A percentile compares a stretch with the other conserved stretches of the same genome.
Conservation (phyloP, 495 filamentous ascomycete genomes). For the Paragyromitra xinjiangensis region DNA sequence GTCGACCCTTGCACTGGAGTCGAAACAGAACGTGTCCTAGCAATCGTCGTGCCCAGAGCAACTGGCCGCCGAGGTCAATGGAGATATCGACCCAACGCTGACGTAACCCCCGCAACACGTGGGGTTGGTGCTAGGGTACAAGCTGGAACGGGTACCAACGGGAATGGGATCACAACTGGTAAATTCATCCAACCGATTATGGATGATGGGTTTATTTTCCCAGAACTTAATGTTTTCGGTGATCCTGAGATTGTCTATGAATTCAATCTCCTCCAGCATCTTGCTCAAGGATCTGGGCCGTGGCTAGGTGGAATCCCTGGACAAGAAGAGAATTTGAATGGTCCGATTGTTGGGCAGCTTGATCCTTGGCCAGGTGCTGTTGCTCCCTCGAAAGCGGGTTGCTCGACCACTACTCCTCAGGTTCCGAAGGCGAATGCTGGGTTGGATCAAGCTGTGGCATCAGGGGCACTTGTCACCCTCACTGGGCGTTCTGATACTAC, state of each 20-base stretch:
- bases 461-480: constrained; percentile 19
- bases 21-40: constrained; percentile 29
- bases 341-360: constrained; percentile 25
- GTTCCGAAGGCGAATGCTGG: constrained; percentile 35
- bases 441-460: not conserved
- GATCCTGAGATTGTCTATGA: constrained; percentile 37
- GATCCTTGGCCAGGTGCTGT: constrained; percentile 33
- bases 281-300: constrained; percentile 27
- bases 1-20: constrained; percentile 45
- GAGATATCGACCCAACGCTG: constrained; percentile 25
- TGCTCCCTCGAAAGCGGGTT: not conserved
- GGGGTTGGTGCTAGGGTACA: constrained; percentile 38
- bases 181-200: constrained; percentile 42
- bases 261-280: constrained; percentile 21
- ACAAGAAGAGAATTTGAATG: not conserved
- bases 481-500: constrained; percentile 24
- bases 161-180: constrained; percentile 26
- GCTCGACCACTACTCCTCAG: not conserved
- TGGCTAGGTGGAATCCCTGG: constrained; percentile 40
- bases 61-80: constrained; percentile 43
- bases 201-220: constrained; percentile 45
- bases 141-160: constrained; percentile 14
- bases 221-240: constrained; percentile 31
- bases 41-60: constrained; percentile 25
- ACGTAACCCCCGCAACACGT: constrained; percentile 31